These are phyloP conservation scores for Gaeumannomyces tritici DNA, from an alignment of 2,329 filamentous ascomycete genomes.

Conservation along the genomic window DNA sequence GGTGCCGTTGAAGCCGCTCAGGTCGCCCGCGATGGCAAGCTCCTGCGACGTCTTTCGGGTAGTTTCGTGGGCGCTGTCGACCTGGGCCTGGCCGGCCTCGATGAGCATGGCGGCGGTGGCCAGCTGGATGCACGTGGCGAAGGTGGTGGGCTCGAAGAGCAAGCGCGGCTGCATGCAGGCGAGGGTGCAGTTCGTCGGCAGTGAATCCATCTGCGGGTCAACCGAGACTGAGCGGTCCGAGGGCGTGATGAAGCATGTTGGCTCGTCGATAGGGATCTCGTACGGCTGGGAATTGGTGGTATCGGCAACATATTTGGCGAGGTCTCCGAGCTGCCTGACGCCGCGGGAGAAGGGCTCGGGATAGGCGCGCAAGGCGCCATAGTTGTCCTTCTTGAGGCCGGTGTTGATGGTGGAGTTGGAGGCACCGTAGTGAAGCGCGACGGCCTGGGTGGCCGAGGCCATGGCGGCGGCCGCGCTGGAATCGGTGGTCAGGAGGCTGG, in stretches of 20 bases:
- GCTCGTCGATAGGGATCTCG: background rate
- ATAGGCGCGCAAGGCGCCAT: constrained; percentile 1
- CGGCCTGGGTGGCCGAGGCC: background rate
- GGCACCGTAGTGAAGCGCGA: background rate
- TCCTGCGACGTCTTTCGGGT: background rate
- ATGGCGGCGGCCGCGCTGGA: background rate
- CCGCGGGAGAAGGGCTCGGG: constrained; percentile 1
- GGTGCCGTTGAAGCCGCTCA: constrained; percentile 3
- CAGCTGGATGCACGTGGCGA: constrained; percentile 1
- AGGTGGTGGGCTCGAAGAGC: constrained; percentile 3
- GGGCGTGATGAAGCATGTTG: constrained; percentile 1
- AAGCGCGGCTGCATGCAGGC: background rate
- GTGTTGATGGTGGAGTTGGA: background rate
- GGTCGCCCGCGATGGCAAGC: background rate
- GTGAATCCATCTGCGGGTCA: background rate
- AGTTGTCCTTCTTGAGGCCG: constrained; percentile 1
- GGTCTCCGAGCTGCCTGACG: background rate
- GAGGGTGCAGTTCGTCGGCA: background rate
- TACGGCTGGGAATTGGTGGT: background rate
- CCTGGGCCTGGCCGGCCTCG: background rate
- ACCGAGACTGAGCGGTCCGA: background rate
- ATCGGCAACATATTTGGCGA: background rate
- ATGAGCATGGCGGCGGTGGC: constrained; percentile 1
- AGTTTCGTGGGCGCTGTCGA: background rate
- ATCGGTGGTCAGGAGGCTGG: background rate